Base-by-base conservation (phyloP, 331 rosid species). In the Malus hybrid region DNA sequence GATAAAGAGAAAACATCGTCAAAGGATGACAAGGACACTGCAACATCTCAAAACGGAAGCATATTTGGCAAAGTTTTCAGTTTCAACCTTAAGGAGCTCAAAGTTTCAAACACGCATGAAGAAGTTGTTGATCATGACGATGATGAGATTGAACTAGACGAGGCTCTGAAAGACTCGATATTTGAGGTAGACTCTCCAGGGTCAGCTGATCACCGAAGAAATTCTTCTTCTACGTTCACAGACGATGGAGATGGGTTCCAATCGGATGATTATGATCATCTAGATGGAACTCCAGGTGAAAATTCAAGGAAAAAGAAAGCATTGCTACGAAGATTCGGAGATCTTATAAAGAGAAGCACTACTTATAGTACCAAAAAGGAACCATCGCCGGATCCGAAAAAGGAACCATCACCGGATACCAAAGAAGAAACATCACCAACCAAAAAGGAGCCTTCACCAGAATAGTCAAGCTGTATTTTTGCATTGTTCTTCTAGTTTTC, bases 221-320 rank as follows among this genome's bases (percentile, higher is more conserved):
- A 46, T 55, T 69, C 70, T 13, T 82, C 76, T 2, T 42, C 82
- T 5, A 59, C 59, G 39, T 79, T 62, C 22, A 24, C 71, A 2
- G 82, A 60, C 31, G 87, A 82, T 22, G 85, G 60, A 62, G 90
- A 91, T 7, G 63, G 71, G 56, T 61, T 81, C 2, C 79, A 73
- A 32, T 76, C 85, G 1, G 91, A 83, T 10, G 93, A 92, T 36
- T 76, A 69, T 72, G 83, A 85, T 52, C 76, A 80, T 59, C 69
- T 81, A 1, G 89, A 83, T 78, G 92, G 85, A 32, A 75, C 86
- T 1, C 85, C 76, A 19, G 80, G 69, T 67, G 90, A 86, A 20
- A 88, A 81, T 84, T 86, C 90, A 0, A 86, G 97, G 39, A 94
- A 92, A 73, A 89, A 93, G 81, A 90, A 78, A 67, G 96, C 96